These are phyloP conservation scores for Dactylellina parvicollis DNA, from an alignment of 2,329 filamentous ascomycete genomes.

Conservation along the genomic window DNA sequence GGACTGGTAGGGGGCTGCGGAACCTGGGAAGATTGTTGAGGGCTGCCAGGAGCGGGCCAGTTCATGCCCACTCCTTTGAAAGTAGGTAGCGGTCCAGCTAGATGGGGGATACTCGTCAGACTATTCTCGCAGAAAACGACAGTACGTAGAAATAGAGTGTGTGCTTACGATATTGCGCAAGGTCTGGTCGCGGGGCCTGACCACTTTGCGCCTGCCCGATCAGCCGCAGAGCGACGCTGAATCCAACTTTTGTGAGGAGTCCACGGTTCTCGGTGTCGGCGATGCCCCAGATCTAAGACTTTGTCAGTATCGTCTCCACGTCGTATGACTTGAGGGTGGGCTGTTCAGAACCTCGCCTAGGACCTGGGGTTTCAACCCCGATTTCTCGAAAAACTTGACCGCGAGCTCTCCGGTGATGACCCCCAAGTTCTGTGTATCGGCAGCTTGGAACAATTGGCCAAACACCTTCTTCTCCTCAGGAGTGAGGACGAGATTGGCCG, in stretches of 20 bases:
- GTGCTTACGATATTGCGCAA: slow-evolving; percentile 77
- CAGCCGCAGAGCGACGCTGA: slow-evolving; percentile 89
- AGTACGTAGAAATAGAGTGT: slow-evolving; percentile 4
- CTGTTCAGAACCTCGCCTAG: slow-evolving; percentile 76
- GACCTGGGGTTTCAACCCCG: slow-evolving; percentile 82
- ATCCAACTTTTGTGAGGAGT: slow-evolving; percentile 89
- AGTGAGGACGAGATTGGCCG: slow-evolving; percentile 61
- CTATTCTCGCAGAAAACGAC: neutral
- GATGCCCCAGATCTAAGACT: slow-evolving; percentile 92
- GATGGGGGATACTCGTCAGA: neutral
- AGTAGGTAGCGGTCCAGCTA: slow-evolving; percentile 83
- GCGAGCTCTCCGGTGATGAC: slow-evolving; percentile 96
- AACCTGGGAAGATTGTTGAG: slow-evolving; percentile 59
- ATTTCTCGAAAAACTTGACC: slow-evolving; percentile 98
- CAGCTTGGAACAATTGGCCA: slow-evolving; percentile 89
- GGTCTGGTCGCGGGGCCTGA: slow-evolving; percentile 78
- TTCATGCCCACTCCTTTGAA: slow-evolving; percentile 79
- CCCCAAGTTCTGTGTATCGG: slow-evolving; percentile 88
- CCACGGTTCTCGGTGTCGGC: slow-evolving; percentile 96
- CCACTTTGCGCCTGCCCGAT: slow-evolving; percentile 95
- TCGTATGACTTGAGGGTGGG: neutral
- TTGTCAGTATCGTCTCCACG: slow-evolving; percentile 27
- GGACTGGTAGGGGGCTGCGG: slow-evolving; percentile 65
- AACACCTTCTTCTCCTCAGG: slow-evolving; percentile 93
- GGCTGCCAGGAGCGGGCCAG: slow-evolving; percentile 59